Evolutionary conservation across 139 green algal species (phyloP).

Genomic region (Chlorella vulgaris): DNA sequence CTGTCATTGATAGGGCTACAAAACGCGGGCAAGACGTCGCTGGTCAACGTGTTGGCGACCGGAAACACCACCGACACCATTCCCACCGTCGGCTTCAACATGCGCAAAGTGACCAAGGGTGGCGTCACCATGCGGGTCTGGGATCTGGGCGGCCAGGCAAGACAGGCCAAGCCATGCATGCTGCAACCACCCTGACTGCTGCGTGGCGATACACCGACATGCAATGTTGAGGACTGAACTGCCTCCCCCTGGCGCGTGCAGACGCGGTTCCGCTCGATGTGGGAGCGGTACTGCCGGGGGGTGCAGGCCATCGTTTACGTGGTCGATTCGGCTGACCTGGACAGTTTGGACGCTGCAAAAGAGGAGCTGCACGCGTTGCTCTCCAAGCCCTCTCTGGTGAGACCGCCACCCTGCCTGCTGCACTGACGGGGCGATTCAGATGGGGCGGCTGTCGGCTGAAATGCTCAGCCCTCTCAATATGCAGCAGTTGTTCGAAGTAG

Average conservation of each 20-base stretch:
- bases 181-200: background rate
- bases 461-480: too few relatives aligned
- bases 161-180: too few relatives aligned
- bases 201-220: too few relatives aligned
- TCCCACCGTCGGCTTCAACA: slow-evolving; percentile 99
- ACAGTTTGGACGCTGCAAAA: slow-evolving; percentile 69
- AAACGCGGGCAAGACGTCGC: slow-evolving; percentile 95
- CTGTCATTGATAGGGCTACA: slow-evolving; percentile 96
- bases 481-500: too few relatives aligned
- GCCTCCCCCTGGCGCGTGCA: too few relatives aligned
- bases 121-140: slow-evolving; percentile 98
- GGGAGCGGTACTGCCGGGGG: slow-evolving; percentile 98
- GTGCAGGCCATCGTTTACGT: slow-evolving; percentile 97
- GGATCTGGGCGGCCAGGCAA: slow-evolving; percentile 96
- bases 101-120: slow-evolving; percentile 97
- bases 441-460: too few relatives aligned
- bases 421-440: background rate
- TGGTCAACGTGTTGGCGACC: slow-evolving; percentile 99
- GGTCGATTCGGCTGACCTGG: slow-evolving; percentile 93
- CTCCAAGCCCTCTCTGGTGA: slow-evolving; percentile 64
- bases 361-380: slow-evolving; percentile 77
- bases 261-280: slow-evolving; percentile 95
- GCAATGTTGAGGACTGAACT: too few relatives aligned
- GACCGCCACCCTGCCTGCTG: background rate
- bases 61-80: too few relatives aligned